Evolutionary conservation across 177 flowering plant species (phyloP).

Genomic region (Vitis hybrid): DNA sequence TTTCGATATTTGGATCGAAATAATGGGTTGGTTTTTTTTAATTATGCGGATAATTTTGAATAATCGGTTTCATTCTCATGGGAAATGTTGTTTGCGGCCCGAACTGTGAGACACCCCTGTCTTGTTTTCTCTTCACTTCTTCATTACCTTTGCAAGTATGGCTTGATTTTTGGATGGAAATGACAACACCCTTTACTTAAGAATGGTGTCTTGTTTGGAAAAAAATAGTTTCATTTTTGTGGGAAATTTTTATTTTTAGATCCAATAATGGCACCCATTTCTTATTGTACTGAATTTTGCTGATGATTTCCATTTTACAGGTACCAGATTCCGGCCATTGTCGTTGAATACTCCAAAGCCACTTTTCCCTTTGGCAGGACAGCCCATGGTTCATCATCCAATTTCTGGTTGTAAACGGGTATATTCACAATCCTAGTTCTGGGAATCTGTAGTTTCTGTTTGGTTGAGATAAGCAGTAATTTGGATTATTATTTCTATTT

Average conservation of each 20-base stretch:
- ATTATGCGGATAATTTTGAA: too few species aligned
- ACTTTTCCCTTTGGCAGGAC: slow-evolving; percentile 72
- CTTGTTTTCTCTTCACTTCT: not conserved
- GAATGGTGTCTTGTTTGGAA: too few species aligned
- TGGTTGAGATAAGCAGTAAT: not conserved
- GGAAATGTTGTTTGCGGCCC: not conserved
- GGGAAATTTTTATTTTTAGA: not conserved
- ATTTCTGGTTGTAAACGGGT: slow-evolving; percentile 84
- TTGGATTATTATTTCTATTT: slow-evolving; percentile 4
- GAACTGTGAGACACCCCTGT: not conserved
- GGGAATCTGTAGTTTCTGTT: not conserved
- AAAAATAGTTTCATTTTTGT: not conserved
- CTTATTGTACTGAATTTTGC: not conserved
- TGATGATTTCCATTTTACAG: slow-evolving; percentile 25
- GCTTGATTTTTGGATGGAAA: too few species aligned
- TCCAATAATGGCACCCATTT: not conserved
- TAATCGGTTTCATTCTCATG: not conserved
- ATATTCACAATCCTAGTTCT: slow-evolving; percentile 6
- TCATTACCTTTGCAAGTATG: not conserved
- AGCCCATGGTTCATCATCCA: slow-evolving; percentile 81
- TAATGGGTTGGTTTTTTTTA: too few species aligned
- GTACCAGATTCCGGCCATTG: slow-evolving; percentile 70
- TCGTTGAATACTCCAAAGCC: slow-evolving; percentile 77
- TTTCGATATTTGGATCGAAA: too few species aligned
- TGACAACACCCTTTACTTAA: too few species aligned